phyloP scores from a whole-genome alignment of 768 basidiomycete genomes.

The Tephrocybe sp. region DNA sequence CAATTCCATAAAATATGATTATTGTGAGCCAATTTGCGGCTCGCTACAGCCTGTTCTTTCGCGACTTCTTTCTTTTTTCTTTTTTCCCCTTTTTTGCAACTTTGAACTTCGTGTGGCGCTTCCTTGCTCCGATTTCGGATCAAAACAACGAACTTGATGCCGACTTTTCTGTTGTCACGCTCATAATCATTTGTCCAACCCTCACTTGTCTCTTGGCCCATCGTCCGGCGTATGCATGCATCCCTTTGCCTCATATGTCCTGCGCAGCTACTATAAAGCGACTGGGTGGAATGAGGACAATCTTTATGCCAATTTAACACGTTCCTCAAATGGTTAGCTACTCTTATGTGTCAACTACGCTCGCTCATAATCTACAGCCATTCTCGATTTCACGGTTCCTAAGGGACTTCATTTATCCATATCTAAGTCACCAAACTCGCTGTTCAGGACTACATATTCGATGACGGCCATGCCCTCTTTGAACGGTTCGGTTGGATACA shows the following conservation, averaged over 20 bases:
- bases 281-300: slow-evolving; percentile 99
- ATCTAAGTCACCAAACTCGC: slow-evolving; percentile 85
- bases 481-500: slow-evolving; percentile 90
- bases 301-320: slow-evolving; percentile 85
- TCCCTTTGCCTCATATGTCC: slow-evolving; percentile 84
- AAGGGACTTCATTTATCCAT: slow-evolving; percentile 75
- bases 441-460: slow-evolving; percentile 89
- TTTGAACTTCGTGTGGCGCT: no score
- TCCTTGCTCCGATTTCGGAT: no score
- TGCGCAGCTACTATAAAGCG: slow-evolving; percentile 86
- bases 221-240: slow-evolving; percentile 50
- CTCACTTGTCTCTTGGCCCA: neutral
- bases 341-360: neutral
- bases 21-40: no score
- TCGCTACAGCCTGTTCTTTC: no score
- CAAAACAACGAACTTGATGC: no score
- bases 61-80: no score
- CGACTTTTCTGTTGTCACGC: no score
- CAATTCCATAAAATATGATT: no score
- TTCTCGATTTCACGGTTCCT: slow-evolving; percentile 91
- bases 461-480: slow-evolving; percentile 93
- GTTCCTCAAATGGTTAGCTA: slow-evolving; percentile 77
- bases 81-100: no score
- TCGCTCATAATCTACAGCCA: slow-evolving; percentile 46
- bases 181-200: no score